phyloP scores from a whole-genome alignment of 345 rosid genomes.

The Punica granatum region DNA sequence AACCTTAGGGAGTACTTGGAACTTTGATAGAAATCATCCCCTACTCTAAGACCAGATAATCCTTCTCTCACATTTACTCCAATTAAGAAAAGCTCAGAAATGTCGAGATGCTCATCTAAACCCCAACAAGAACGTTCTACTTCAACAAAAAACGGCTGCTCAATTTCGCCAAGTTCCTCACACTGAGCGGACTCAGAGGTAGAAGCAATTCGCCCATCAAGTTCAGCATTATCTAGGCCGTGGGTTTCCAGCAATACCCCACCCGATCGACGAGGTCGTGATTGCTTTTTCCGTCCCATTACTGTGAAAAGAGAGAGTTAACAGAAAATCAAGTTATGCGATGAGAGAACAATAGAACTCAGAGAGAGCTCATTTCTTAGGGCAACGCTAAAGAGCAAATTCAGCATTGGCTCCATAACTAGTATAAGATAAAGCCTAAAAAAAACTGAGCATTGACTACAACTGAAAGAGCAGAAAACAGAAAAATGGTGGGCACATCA shows the following conservation, averaged over 20 bases:
- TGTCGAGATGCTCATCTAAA: constrained; percentile 54
- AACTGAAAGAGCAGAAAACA: neutral
- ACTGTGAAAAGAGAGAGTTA: constrained; percentile 14
- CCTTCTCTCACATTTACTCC: constrained; percentile 40
- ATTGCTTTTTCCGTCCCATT: constrained; percentile 90
- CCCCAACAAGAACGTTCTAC: constrained; percentile 33
- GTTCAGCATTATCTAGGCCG: constrained; percentile 19
- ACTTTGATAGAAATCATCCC: constrained; percentile 30
- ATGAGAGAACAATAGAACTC: neutral
- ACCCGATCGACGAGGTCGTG: constrained; percentile 65
- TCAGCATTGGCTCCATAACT: neutral
- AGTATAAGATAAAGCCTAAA: neutral
- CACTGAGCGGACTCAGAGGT: constrained; percentile 10
- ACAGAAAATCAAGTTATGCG: neutral
- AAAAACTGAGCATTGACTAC: neutral
- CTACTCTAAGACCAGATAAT: constrained; percentile 26
- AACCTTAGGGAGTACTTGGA: constrained; percentile 53
- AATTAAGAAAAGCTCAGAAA: constrained; percentile 66
- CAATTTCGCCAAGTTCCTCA: constrained; percentile 19
- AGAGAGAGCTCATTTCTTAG: neutral
- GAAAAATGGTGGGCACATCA: neutral
- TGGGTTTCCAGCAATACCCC: constrained; percentile 27
- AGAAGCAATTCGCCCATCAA: constrained; percentile 13
- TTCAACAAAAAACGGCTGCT: constrained; percentile 46
- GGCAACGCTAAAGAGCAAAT: neutral